A percentile compares a stretch with the other conserved stretches of the same genome.
phyloP scores from a whole-genome alignment of 2,329 filamentous ascomycete genomes.

The Fusarium neocosmosporiellum region DNA sequence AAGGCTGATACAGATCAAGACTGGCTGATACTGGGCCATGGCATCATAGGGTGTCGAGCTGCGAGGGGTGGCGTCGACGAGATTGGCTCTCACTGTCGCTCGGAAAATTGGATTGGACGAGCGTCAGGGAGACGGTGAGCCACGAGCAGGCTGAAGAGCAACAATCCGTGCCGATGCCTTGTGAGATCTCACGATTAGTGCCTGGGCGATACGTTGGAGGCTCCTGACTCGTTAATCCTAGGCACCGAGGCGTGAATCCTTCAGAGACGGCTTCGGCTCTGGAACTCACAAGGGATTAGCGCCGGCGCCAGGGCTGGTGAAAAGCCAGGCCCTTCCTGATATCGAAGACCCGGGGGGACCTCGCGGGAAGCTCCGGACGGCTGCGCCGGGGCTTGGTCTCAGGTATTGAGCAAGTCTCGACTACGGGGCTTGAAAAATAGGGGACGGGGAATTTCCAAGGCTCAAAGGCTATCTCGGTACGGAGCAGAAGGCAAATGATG shows the following conservation, averaged over 20 bases:
- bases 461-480: constrained; percentile 15
- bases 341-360: constrained; percentile 18
- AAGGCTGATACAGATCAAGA: constrained; percentile 25
- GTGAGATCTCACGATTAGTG: constrained; percentile 6
- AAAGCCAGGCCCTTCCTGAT: constrained; percentile 20
- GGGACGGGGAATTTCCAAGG: constrained; percentile 13
- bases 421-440: constrained; percentile 4
- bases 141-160: neutral
- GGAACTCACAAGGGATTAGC: constrained; percentile 29
- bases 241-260: constrained; percentile 10
- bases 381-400: constrained; percentile 19
- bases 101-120: neutral
- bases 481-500: neutral
- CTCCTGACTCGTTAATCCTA: constrained; percentile 30
- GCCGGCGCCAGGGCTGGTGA: constrained; percentile 12
- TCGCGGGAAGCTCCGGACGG: constrained; percentile 5
- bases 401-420: constrained; percentile 25
- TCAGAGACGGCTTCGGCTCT: constrained; percentile 19
- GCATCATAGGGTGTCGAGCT: constrained; percentile 7
- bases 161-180: neutral
- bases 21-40: constrained; percentile 5
- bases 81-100: neutral
- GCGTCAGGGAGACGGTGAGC: neutral
- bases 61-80: neutral
- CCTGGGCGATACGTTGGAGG: neutral